Conservation (phyloP, 106 monocot species). For the Dendrobium officinale region DNA sequence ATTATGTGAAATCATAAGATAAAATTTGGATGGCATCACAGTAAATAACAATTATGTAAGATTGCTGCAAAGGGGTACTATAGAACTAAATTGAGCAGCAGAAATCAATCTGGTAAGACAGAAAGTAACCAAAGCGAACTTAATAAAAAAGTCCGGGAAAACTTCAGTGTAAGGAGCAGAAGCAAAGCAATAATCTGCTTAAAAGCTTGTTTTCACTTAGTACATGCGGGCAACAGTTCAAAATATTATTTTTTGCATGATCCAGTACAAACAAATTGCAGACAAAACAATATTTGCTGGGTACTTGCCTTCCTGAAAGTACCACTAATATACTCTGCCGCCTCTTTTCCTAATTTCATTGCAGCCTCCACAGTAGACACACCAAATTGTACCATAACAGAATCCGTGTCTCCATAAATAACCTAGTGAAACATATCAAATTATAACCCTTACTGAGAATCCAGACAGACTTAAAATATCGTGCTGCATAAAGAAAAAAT, state of each 20-base stretch:
- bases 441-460: neutral
- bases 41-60: neutral
- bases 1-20: neutral
- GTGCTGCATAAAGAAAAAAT: neutral
- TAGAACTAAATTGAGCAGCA: neutral
- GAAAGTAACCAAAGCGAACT: neutral
- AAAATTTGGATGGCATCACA: neutral
- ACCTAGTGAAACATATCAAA: constrained; percentile 35
- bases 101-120: neutral
- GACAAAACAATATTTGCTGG: neutral
- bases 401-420: constrained; percentile 97
- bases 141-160: neutral
- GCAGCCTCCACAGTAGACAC: constrained; percentile 80
- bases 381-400: constrained; percentile 99
- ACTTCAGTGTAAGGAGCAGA: neutral
- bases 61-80: neutral
- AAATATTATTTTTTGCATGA: neutral
- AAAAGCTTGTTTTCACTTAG: neutral
- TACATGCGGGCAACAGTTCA: neutral
- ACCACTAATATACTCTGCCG: constrained; percentile 80
- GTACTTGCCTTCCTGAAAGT: constrained; percentile 81
- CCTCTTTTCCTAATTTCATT: constrained; percentile 94
- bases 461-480: neutral
- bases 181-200: neutral
- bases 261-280: neutral